A percentile compares a stretch with the other conserved stretches of the same genome.
Evolutionary conservation across 2,329 filamentous ascomycete species (phyloP).

Genomic region (Botrytis squamosa): DNA sequence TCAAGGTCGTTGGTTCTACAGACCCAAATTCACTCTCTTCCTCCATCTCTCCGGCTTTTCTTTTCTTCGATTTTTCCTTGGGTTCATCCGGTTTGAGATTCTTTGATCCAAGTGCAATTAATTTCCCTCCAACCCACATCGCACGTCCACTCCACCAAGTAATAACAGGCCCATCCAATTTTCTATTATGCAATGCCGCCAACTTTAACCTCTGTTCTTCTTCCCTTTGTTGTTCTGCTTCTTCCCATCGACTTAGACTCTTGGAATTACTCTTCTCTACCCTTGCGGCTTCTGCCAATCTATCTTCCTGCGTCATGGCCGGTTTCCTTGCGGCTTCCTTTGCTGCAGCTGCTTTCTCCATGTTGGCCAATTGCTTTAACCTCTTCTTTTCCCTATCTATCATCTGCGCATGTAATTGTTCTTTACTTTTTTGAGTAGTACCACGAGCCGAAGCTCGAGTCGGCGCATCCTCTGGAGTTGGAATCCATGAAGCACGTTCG

Average conservation of each 20-base stretch:
- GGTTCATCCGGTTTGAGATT: conserved; percentile 59
- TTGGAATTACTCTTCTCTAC: conserved; percentile 86
- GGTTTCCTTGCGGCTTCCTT: conserved; percentile 72
- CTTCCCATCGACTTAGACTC: conserved; percentile 91
- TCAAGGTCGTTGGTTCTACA: conserved; percentile 7
- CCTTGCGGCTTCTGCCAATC: conserved; percentile 75
- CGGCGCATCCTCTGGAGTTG: conserved; percentile 60
- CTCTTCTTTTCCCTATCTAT: conserved; percentile 69
- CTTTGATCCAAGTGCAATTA: conserved; percentile 65
- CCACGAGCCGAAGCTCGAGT: conserved; percentile 60
- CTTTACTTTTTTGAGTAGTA: conserved; percentile 60
- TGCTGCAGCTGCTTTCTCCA: conserved; percentile 60
- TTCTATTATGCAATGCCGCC: conserved; percentile 82
- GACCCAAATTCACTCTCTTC: conserved; percentile 24
- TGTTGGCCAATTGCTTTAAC: conserved; percentile 66
- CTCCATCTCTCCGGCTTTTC: conserved; percentile 54
- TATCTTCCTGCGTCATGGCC: conserved; percentile 84
- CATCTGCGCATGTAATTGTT: conserved; percentile 64
- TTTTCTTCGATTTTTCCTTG: conserved; percentile 53
- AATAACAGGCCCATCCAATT: conserved; percentile 83
- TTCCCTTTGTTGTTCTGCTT: conserved; percentile 83
- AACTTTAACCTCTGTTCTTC: conserved; percentile 80
- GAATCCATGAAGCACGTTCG: conserved; percentile 69
- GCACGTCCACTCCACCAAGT: conserved; percentile 93
- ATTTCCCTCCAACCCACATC: conserved; percentile 73